A percentile compares a stretch with the other conserved stretches of the same genome.
These are phyloP conservation scores for Stevia rebaudiana DNA, from an alignment of 140 eudicot genomes.

Conservation along the genomic window DNA sequence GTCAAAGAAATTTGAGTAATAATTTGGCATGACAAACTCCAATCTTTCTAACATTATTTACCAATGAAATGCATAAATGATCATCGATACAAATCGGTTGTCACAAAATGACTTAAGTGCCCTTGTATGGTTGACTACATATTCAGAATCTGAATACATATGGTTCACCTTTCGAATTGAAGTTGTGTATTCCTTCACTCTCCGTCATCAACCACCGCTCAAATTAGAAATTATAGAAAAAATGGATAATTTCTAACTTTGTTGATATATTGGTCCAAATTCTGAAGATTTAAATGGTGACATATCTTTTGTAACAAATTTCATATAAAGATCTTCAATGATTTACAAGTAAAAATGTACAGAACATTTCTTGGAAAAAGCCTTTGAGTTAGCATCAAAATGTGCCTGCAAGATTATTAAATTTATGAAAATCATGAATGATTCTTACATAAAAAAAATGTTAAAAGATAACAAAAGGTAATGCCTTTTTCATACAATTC, in stretches of 20 bases:
- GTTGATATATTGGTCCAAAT: not conserved
- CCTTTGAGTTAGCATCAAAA: slow-evolving; percentile 21
- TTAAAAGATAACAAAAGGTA: not conserved
- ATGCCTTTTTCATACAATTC: slow-evolving; percentile 17
- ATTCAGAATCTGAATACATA: not conserved
- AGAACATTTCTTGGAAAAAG: slow-evolving; percentile 37
- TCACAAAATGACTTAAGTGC: not conserved
- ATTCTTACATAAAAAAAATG: not conserved
- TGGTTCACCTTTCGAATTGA: not conserved
- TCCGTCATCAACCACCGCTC: no score
- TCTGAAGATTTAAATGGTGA: not conserved
- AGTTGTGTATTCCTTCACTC: not conserved
- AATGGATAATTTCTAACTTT: no score
- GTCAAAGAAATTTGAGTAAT: not conserved
- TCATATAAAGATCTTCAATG: not conserved
- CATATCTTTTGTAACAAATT: not conserved
- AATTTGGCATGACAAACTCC: not conserved
- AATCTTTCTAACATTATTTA: not conserved
- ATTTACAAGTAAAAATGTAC: slow-evolving; percentile 25
- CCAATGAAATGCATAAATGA: not conserved
- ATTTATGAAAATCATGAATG: not conserved
- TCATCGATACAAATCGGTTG: not conserved
- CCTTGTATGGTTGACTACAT: not conserved
- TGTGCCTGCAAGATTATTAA: slow-evolving; percentile 34
- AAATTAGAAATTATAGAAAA: no score